Evolutionary conservation across 2,329 filamentous ascomycete genomes (phyloP).

Genomic region (Fusarium sp.): DNA sequence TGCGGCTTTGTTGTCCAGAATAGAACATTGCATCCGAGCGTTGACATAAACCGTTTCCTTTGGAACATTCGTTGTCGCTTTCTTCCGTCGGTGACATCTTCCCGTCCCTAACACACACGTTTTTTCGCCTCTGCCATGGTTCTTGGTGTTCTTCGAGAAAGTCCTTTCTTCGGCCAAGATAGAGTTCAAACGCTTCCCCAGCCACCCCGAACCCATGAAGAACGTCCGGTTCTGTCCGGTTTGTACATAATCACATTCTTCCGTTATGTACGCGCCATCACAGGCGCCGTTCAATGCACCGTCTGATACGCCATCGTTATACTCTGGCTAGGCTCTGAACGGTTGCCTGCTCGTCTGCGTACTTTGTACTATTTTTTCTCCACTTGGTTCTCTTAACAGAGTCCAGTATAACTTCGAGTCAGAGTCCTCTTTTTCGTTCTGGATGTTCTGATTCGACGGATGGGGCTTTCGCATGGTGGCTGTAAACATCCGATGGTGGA

Average conservation of each 20-base stretch:
- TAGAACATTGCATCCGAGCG: constrained; percentile 3
- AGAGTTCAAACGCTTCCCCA: constrained; percentile 33
- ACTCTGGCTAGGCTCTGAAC: constrained; percentile 12
- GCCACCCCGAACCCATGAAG: constrained; percentile 8
- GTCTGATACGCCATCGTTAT: constrained; percentile 29
- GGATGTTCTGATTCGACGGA: constrained; percentile 10
- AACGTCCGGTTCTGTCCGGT: background rate
- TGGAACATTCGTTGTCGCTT: background rate
- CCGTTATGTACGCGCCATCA: constrained; percentile 30
- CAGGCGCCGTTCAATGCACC: constrained; percentile 28
- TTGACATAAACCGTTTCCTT: constrained; percentile 15
- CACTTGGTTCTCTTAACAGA: constrained; percentile 17
- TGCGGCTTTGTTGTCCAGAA: constrained; percentile 26
- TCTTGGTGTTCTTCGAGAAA: constrained; percentile 27
- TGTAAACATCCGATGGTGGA: constrained; percentile 2
- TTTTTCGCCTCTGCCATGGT: constrained; percentile 12
- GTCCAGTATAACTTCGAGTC: constrained; percentile 27
- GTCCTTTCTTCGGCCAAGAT: constrained; percentile 1
- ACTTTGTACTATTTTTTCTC: constrained; percentile 11
- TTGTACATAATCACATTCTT: constrained; percentile 32
- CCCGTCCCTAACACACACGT: background rate
- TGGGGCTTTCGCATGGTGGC: constrained; percentile 10
- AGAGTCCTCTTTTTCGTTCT: constrained; percentile 6
- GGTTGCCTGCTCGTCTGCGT: background rate
- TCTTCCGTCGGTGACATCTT: constrained; percentile 21